Conservation (phyloP, 108 stramenopile genomes). For the Seminavis robusta region DNA sequence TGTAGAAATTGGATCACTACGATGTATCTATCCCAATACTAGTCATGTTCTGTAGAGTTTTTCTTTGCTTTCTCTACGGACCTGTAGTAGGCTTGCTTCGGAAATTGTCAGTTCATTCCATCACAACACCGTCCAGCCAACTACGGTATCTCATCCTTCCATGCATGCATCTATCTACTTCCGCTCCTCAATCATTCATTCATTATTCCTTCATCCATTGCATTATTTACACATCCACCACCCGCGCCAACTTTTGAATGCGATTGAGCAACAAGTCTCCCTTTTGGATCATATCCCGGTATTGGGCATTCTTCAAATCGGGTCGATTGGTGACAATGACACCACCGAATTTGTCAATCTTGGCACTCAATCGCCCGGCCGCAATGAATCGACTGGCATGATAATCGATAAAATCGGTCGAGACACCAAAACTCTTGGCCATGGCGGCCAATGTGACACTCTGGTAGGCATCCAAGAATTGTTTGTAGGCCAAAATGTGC, state of each 20-base stretch:
- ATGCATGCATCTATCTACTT: no score
- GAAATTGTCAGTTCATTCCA: no score
- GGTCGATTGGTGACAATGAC: constrained; percentile 95
- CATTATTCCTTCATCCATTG: neutral
- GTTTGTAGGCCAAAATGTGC: constrained; percentile 91
- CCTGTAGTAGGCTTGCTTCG: no score
- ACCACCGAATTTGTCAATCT: constrained; percentile 98
- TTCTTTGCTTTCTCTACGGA: no score
- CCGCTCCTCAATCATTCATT: no score
- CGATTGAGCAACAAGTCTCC: constrained; percentile 96
- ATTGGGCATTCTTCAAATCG: constrained; percentile 95
- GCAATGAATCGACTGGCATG: constrained; percentile 97
- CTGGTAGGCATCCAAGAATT: constrained; percentile 99
- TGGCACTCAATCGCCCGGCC: constrained; percentile 90
- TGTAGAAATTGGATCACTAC: no score
- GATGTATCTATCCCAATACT: no score
- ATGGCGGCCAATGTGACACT: constrained; percentile 91
- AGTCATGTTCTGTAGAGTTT: no score
- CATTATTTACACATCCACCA: constrained; percentile 82
- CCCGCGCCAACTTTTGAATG: constrained; percentile 94
- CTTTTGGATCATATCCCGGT: constrained; percentile 95
- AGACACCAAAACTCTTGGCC: constrained; percentile 94
- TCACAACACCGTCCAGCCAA: no score
- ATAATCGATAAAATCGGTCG: constrained; percentile 83
- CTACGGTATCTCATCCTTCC: no score